These are phyloP conservation scores for Candida coleopterorum DNA, from an alignment of 805 yeast genomes.

Conservation along the genomic window DNA sequence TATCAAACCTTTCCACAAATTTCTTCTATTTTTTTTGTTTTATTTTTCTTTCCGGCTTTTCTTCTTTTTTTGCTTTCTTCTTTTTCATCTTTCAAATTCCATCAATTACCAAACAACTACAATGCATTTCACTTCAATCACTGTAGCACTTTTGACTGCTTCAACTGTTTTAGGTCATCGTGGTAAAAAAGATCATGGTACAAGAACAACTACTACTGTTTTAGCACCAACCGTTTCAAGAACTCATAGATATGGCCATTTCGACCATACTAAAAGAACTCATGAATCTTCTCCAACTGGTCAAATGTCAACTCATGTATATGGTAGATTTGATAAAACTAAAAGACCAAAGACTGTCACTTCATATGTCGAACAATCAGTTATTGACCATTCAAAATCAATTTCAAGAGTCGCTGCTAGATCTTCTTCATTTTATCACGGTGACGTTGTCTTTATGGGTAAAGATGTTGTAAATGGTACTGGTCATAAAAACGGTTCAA, in stretches of 20 bases:
- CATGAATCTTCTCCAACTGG: slow-evolving; percentile 3
- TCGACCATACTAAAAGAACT: slow-evolving; percentile 5
- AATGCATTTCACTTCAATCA: slow-evolving; percentile 5
- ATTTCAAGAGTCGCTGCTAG: slow-evolving; percentile 4
- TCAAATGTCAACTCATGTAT: slow-evolving; percentile 1
- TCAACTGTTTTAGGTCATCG: slow-evolving; percentile 1
- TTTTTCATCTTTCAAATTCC: background rate
- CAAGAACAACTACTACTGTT: slow-evolving; percentile 5
- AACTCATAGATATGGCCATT: slow-evolving; percentile 5
- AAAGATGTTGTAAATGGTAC: slow-evolving; percentile 4
- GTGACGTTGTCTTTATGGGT: slow-evolving; percentile 4
- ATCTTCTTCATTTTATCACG: slow-evolving; percentile 5
- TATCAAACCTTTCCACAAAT: no score
- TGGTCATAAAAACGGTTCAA: slow-evolving; percentile 1
- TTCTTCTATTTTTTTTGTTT: background rate
- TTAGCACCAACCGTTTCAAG: slow-evolving; percentile 3
- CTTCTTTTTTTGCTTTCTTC: background rate
- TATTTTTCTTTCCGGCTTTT: background rate
- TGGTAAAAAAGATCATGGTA: slow-evolving; percentile 6
- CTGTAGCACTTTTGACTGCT: background rate
- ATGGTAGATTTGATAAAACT: slow-evolving; percentile 7
- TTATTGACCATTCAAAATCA: slow-evolving; percentile 3
- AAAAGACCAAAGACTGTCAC: slow-evolving; percentile 4
- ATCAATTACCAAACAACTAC: background rate
- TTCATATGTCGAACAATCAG: slow-evolving; percentile 2